phyloP scores from a whole-genome alignment of 805 yeast species.

The Wickerhamiella slavikovae region DNA sequence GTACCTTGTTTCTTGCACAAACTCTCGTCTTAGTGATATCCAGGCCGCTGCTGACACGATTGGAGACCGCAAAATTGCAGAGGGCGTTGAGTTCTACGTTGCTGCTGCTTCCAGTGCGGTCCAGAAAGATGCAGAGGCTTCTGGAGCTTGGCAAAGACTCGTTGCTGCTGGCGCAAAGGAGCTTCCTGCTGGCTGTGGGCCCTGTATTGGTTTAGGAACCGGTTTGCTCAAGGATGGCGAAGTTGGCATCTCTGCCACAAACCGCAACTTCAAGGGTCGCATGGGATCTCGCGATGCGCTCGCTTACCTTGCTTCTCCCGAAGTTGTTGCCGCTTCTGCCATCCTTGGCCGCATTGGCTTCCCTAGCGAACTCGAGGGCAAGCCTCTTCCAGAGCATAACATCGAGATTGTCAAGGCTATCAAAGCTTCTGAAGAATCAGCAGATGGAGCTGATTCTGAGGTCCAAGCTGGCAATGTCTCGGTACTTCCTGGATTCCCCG shows the following conservation, averaged over 20 bases:
- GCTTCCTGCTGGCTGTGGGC: conserved; percentile 98
- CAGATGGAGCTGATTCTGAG: conserved; percentile 17
- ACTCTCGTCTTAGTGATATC: conserved; percentile 80
- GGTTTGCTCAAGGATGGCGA: conserved; percentile 90
- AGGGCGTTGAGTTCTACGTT: conserved; percentile 82
- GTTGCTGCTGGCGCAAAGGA: conserved; percentile 87
- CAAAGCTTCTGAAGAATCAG: conserved; percentile 13
- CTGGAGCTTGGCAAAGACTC: conserved; percentile 82
- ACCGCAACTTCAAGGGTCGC: conserved; percentile 96
- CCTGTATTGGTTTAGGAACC: conserved; percentile 93
- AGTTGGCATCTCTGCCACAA: conserved; percentile 95
- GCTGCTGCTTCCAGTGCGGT: conserved; percentile 95
- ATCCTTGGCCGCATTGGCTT: conserved; percentile 85
- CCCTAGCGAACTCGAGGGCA: conserved; percentile 66
- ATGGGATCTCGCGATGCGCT: conserved; percentile 96
- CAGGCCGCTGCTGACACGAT: conserved; percentile 86
- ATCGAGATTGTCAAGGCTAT: conserved; percentile 29
- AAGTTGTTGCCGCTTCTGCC: conserved; percentile 96
- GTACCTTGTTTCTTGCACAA: conserved; percentile 93
- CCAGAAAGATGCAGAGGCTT: conserved; percentile 74
- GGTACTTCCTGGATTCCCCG: conserved; percentile 81
- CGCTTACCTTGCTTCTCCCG: conserved; percentile 93
- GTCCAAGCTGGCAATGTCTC: conserved; percentile 22
- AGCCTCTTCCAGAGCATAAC: conserved; percentile 25
- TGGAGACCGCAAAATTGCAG: conserved; percentile 62